These are phyloP conservation scores for Bacidia gigantensis DNA, from an alignment of 495 filamentous ascomycete genomes.

Conservation along the genomic window DNA sequence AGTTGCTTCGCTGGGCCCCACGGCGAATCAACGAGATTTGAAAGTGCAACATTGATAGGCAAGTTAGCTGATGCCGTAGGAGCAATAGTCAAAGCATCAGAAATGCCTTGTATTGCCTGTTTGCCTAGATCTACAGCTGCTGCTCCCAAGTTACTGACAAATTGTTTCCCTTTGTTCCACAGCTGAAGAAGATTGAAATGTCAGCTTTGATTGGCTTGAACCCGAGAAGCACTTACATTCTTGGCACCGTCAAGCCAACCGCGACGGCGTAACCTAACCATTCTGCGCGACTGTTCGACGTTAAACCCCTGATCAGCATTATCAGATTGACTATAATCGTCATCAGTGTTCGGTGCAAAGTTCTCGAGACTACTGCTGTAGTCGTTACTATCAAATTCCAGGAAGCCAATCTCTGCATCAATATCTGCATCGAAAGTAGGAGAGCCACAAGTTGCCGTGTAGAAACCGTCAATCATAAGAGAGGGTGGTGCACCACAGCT, in stretches of 20 bases:
- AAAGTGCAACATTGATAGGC: too few species aligned
- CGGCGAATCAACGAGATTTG: neutral
- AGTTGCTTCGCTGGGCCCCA: neutral
- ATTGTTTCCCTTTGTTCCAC: too few species aligned
- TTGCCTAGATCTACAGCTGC: too few species aligned
- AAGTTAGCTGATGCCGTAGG: too few species aligned
- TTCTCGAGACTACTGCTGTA: neutral
- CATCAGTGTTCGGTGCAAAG: neutral
- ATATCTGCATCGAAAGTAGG: slow-evolving; percentile 2
- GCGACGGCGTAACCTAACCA: too few species aligned
- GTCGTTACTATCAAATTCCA: neutral
- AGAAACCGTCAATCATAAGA: slow-evolving; percentile 1
- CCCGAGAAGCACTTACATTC: too few species aligned
- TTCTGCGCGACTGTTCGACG: neutral
- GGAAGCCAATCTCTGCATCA: neutral
- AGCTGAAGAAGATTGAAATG: neutral
- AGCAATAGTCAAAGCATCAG: too few species aligned
- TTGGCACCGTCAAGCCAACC: too few species aligned
- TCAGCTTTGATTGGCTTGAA: neutral
- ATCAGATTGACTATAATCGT: neutral
- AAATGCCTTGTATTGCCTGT: too few species aligned
- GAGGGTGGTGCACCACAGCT: neutral
- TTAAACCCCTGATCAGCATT: neutral
- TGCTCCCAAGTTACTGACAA: too few species aligned
- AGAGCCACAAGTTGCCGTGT: neutral